Percentiles rank a stretch among this genome's conserved stretches.
Evolutionary conservation across 192 early-diverging fungal genomes (phyloP).

Genomic region (Geranomyces variabilis): DNA sequence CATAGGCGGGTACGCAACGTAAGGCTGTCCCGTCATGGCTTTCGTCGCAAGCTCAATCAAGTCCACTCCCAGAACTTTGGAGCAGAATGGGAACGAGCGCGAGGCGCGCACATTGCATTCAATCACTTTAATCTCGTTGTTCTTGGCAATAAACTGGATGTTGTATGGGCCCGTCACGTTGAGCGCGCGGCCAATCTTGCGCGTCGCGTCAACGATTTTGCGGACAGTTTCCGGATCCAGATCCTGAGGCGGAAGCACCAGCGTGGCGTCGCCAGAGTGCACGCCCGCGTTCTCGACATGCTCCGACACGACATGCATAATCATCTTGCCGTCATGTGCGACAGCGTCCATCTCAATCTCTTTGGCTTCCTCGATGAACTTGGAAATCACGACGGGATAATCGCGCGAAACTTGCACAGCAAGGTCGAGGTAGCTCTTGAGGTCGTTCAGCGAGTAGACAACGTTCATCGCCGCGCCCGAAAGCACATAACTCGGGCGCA

Average conservation of each 20-base stretch:
- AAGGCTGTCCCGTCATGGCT: slow-evolving; percentile 86
- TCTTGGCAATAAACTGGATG: slow-evolving; percentile 99
- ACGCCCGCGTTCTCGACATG: slow-evolving; percentile 98
- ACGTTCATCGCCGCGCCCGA: slow-evolving; percentile 99
- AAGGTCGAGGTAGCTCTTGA: slow-evolving; percentile 73
- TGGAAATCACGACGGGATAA: slow-evolving; percentile 96
- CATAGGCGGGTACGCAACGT: slow-evolving; percentile 75
- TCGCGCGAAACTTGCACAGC: slow-evolving; percentile 89
- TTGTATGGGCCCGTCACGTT: slow-evolving; percentile 98
- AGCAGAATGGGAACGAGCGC: slow-evolving; percentile 96
- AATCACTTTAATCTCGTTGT: slow-evolving; percentile 99
- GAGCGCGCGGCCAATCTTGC: slow-evolving; percentile 89
- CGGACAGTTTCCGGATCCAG: slow-evolving; percentile 90
- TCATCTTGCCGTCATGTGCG: slow-evolving; percentile 77
- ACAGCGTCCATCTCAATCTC: slow-evolving; percentile 97
- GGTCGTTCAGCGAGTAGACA: slow-evolving; percentile 74
- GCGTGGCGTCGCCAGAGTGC: slow-evolving; percentile 96
- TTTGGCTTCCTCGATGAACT: slow-evolving; percentile 91
- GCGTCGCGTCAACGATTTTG: slow-evolving; percentile 90
- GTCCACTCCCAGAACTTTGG: slow-evolving; percentile 93
- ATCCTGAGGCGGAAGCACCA: slow-evolving; percentile 94
- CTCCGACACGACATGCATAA: slow-evolving; percentile 91
- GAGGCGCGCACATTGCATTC: slow-evolving; percentile 98
- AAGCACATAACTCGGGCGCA: slow-evolving; percentile 94
- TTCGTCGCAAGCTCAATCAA: slow-evolving; percentile 96